These are phyloP conservation scores for Nicotiana noctiflora DNA, from an alignment of 257 asterid genomes.

Conservation along the genomic window DNA sequence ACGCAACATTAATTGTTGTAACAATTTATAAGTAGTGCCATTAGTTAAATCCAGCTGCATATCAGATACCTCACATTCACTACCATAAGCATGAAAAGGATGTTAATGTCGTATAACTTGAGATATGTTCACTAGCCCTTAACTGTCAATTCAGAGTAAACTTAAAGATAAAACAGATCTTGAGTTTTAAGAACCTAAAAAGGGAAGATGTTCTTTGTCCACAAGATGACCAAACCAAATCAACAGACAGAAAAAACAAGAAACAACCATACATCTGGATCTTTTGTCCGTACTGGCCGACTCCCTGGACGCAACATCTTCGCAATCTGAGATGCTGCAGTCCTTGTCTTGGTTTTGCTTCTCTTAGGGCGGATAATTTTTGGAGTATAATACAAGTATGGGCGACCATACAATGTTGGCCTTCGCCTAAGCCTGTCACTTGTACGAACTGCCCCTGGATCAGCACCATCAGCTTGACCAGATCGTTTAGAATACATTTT, in stretches of 20 bases:
- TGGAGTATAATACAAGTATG: slow-evolving; percentile 44
- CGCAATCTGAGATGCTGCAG: slow-evolving; percentile 74
- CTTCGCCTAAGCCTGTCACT: slow-evolving; percentile 88
- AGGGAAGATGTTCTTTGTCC: neutral
- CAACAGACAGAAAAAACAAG: slow-evolving; percentile 8
- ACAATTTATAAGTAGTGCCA: neutral
- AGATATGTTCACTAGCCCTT: slow-evolving; percentile 5
- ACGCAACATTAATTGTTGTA: neutral
- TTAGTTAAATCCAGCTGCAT: neutral
- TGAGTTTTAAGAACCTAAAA: neutral
- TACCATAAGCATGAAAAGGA: slow-evolving; percentile 1
- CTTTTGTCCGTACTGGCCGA: slow-evolving; percentile 45
- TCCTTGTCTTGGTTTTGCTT: slow-evolving; percentile 56
- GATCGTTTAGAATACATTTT: slow-evolving; percentile 68
- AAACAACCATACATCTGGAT: slow-evolving; percentile 47
- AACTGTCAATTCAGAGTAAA: neutral
- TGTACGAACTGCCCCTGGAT: slow-evolving; percentile 77
- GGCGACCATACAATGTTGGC: slow-evolving; percentile 55
- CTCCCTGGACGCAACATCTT: slow-evolving; percentile 54
- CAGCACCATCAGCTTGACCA: slow-evolving; percentile 69
- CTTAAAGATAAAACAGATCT: neutral
- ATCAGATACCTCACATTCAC: slow-evolving; percentile 2
- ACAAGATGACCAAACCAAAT: slow-evolving; percentile 2
- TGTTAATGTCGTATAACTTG: neutral
- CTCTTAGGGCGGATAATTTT: slow-evolving; percentile 45